phyloP scores from a whole-genome alignment of 352 stramenopile genomes.

The Pythium vanterpoolii region DNA sequence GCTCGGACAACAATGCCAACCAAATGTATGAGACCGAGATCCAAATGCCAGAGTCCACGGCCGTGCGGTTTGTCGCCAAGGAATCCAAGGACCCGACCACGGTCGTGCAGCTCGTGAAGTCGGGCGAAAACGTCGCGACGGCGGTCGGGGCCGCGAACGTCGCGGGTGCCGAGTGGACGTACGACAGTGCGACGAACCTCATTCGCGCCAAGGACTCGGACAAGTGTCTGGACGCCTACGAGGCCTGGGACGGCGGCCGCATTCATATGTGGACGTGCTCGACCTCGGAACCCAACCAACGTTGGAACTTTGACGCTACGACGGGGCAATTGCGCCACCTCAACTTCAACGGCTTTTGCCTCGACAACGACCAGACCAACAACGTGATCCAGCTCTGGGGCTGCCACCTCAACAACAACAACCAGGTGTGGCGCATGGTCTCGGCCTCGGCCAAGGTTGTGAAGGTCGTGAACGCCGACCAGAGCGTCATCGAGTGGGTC shows the following conservation, averaged over 20 bases:
- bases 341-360: conserved; percentile 55
- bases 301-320: conserved; percentile 46
- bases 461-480: conserved; percentile 6
- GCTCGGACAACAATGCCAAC: conserved; percentile 49
- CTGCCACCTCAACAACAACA: conserved; percentile 58
- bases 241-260: conserved; percentile 43
- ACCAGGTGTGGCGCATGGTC: conserved; percentile 25
- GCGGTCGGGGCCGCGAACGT: conserved; percentile 22
- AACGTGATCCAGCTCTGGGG: conserved; percentile 42
- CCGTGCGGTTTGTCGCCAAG: conserved; percentile 39
- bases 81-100: conserved; percentile 25
- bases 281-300: conserved; percentile 48
- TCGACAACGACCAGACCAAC: conserved; percentile 51
- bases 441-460: conserved; percentile 13
- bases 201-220: conserved; percentile 41
- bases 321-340: conserved; percentile 43
- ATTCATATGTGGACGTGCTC: conserved; percentile 63
- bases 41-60: conserved; percentile 16
- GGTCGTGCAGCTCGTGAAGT: conserved; percentile 38
- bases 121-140: conserved; percentile 21
- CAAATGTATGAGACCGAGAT: conserved; percentile 40
- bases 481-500: conserved; percentile 15
- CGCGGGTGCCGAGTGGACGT: conserved; percentile 42
- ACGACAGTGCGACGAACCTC: conserved; percentile 35
- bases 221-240: conserved; percentile 62